phyloP scores from a whole-genome alignment of 306 rosid genomes.

The Cucurbita moschata region DNA sequence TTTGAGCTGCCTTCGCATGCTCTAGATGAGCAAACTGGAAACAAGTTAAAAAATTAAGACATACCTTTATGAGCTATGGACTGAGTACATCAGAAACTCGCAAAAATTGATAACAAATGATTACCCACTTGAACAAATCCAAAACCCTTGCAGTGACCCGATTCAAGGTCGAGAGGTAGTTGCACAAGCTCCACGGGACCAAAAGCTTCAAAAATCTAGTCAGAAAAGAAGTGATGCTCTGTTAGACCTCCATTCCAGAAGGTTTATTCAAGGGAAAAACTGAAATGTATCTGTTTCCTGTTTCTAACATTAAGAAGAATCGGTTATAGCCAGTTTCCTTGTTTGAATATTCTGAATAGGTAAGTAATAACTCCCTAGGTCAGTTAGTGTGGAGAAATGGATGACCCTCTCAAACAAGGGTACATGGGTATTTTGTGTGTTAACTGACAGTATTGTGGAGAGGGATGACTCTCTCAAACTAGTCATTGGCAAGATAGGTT shows the following conservation, averaged over 20 bases:
- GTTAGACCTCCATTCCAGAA: not conserved
- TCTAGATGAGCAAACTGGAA: conserved; percentile 89
- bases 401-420: not conserved
- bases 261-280: not conserved
- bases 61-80: not conserved
- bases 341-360: not conserved
- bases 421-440: not conserved
- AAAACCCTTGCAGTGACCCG: conserved; percentile 99
- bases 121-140: conserved; percentile 89
- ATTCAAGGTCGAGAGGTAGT: conserved; percentile 84
- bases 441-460: not conserved
- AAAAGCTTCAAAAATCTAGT: conserved; percentile 93
- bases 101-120: not conserved
- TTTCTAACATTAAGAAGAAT: not conserved
- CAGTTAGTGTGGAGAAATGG: not conserved
- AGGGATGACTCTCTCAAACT: not conserved
- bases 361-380: not conserved
- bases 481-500: not conserved
- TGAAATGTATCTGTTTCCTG: not conserved
- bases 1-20: conserved; percentile 93
- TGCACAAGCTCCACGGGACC: conserved; percentile 94
- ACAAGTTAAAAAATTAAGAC: conserved; percentile 1
- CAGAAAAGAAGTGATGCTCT: not conserved
- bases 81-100: not conserved
- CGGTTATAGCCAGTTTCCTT: not conserved